These are phyloP conservation scores for Acephala macrosclerotiorum DNA, from an alignment of 2,329 filamentous ascomycete genomes.

Conservation along the genomic window DNA sequence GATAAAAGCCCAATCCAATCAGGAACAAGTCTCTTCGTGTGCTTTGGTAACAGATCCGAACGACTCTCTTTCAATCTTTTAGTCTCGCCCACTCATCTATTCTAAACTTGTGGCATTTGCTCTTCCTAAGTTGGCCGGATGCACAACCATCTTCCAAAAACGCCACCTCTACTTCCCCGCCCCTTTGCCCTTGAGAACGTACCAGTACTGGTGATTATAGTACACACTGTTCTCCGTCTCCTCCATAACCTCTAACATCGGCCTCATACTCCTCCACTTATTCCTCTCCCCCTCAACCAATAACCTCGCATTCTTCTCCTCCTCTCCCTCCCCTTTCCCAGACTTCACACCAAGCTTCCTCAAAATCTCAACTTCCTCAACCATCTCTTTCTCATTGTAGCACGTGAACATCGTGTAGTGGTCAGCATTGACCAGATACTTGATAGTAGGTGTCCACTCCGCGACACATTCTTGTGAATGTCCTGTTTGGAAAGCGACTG, in stretches of 20 bases:
- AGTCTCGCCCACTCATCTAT: too few relatives aligned
- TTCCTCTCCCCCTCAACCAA: constrained; percentile 28
- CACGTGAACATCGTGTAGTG: constrained; percentile 32
- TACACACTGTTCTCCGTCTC: constrained; percentile 25
- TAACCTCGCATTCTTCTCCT: constrained; percentile 28
- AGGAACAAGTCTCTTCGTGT: too few relatives aligned
- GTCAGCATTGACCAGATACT: constrained; percentile 16
- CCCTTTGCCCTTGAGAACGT: constrained; percentile 20
- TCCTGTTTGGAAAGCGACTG: constrained; percentile 31
- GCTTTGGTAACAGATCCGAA: too few relatives aligned
- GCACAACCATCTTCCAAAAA: too few relatives aligned
- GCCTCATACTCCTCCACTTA: constrained; percentile 30
- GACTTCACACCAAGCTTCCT: constrained; percentile 20
- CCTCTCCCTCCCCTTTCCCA: constrained; percentile 26
- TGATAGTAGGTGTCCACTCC: constrained; percentile 27
- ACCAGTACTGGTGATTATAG: constrained; percentile 31
- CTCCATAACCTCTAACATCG: constrained; percentile 27
- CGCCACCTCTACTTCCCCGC: too few relatives aligned
- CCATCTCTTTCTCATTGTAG: constrained; percentile 32
- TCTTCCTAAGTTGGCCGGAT: too few relatives aligned
- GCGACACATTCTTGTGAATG: constrained; percentile 22
- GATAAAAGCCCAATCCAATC: too few relatives aligned
- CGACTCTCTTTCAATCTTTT: too few relatives aligned
- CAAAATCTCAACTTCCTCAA: constrained; percentile 24
- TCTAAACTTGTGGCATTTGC: too few relatives aligned